Evolutionary conservation across 176 grass and related monocot genomes (phyloP).

Genomic region (Ampelocalamus luodianensis): DNA sequence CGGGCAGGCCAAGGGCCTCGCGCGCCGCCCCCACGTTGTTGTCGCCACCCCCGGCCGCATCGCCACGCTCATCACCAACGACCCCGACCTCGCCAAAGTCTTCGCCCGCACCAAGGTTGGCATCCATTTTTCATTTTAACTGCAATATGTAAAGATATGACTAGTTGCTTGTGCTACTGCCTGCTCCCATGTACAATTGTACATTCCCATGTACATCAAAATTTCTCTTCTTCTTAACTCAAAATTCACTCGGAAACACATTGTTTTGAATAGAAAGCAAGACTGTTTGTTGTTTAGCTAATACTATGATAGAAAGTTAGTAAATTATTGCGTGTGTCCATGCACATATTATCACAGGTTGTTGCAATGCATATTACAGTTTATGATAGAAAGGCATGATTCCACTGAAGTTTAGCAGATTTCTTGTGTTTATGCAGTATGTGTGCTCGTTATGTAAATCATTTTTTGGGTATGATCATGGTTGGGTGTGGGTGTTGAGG

Average conservation of each 20-base stretch:
- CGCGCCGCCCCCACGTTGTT: slow-evolving; percentile 73
- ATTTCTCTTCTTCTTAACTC: too few relatives aligned
- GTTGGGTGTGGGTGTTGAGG: not conserved
- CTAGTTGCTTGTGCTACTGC: not conserved
- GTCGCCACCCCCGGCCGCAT: slow-evolving; percentile 90
- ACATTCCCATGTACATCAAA: too few relatives aligned
- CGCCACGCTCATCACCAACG: slow-evolving; percentile 66
- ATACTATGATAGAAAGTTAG: not conserved
- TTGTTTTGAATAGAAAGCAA: not conserved
- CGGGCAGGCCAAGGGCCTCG: slow-evolving; percentile 73
- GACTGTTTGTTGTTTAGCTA: slow-evolving; percentile 1
- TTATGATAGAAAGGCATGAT: not conserved
- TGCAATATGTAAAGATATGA: not conserved
- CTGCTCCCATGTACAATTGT: not conserved
- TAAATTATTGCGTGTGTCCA: not conserved
- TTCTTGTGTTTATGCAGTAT: not conserved
- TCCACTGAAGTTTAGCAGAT: slow-evolving; percentile 2
- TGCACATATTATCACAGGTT: not conserved
- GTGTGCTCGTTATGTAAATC: not conserved
- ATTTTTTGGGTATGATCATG: not conserved
- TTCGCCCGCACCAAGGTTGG: slow-evolving; percentile 79
- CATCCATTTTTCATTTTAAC: not conserved
- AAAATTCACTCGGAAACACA: not conserved
- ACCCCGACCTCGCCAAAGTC: slow-evolving; percentile 75
- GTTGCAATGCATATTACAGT: slow-evolving; percentile 12